Percentiles rank a stretch among this genome's conserved stretches.
phyloP scores from a whole-genome alignment of 192 early-diverging fungal species.

The Thamnidium elegans region DNA sequence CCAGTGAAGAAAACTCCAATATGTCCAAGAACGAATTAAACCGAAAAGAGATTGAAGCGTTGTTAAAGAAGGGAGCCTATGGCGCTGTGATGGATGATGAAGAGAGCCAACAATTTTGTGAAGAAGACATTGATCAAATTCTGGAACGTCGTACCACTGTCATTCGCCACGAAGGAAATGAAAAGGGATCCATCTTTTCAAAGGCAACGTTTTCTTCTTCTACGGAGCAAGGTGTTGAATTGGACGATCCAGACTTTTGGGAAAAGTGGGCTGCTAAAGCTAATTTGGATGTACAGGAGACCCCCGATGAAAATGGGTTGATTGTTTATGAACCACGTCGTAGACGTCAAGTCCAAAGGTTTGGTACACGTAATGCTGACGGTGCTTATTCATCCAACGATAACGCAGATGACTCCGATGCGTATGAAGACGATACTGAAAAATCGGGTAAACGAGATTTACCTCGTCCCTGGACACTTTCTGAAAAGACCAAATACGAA shows the following conservation, averaged over 20 bases:
- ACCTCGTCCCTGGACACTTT: constrained; percentile 43
- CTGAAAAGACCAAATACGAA: constrained; percentile 55
- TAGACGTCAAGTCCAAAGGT: constrained; percentile 57
- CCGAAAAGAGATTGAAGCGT: constrained; percentile 80
- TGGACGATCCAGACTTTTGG: constrained; percentile 89
- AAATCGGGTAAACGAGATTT: constrained; percentile 34
- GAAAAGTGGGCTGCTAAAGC: constrained; percentile 82
- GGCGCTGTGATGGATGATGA: constrained; percentile 85
- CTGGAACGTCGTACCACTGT: constrained; percentile 74
- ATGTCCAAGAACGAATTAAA: constrained; percentile 55
- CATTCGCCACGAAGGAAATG: constrained; percentile 69
- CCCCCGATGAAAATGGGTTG: constrained; percentile 53
- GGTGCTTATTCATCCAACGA: constrained; percentile 42
- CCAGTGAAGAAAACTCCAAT: constrained; percentile 26
- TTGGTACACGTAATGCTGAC: constrained; percentile 41
- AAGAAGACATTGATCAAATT: constrained; percentile 88
- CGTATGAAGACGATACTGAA: constrained; percentile 43
- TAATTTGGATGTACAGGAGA: constrained; percentile 60
- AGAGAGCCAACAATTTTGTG: constrained; percentile 68
- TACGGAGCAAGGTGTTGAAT: constrained; percentile 51
- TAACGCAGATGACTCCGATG: constrained; percentile 48
- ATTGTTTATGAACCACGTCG: constrained; percentile 68
- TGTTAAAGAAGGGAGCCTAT: constrained; percentile 87
- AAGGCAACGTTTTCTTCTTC: constrained; percentile 75
- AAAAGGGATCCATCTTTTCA: constrained; percentile 76